Conservation (phyloP, 768 basidiomycete species). For the Lactarius tabidus region DNA sequence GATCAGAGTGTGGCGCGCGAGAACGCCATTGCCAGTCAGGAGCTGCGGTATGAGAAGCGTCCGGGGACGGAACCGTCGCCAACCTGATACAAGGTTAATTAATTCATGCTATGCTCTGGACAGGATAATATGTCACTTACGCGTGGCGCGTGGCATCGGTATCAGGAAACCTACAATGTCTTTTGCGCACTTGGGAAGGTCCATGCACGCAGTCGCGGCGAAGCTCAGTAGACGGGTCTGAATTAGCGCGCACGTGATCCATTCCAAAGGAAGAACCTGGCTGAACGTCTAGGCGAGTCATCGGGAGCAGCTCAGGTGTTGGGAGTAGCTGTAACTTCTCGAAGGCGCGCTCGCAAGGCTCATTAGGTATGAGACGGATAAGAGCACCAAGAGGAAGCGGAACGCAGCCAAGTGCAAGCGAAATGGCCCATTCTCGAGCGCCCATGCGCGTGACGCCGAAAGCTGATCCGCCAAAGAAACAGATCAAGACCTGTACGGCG, state of each 20-base stretch:
- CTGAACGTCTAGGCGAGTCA: conserved; percentile 49
- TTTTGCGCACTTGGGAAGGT: conserved; percentile 81
- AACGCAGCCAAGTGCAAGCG: conserved; percentile 78
- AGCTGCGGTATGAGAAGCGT: conserved; percentile 52
- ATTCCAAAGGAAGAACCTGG: conserved; percentile 77
- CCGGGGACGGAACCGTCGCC: conserved; percentile 74
- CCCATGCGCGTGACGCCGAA: conserved; percentile 81
- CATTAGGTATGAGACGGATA: conserved; percentile 77
- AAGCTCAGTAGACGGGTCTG: no score
- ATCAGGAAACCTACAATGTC: conserved; percentile 53
- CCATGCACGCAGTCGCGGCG: conserved; percentile 82
- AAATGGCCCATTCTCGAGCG: conserved; percentile 91
- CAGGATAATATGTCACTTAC: conserved; percentile 37
- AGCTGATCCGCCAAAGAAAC: conserved; percentile 86
- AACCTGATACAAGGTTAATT: conserved; percentile 46
- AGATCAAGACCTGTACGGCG: conserved; percentile 81
- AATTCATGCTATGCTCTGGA: conserved; percentile 12
- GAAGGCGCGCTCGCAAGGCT: conserved; percentile 64
- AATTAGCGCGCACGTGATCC: conserved; percentile 77
- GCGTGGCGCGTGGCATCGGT: conserved; percentile 43
- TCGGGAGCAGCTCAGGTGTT: conserved; percentile 63
- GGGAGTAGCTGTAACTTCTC: conserved; percentile 57
- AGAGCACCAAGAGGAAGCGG: conserved; percentile 85
- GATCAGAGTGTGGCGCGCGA: conserved; percentile 61
- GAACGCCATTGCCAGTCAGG: conserved; percentile 52